Evolutionary conservation across 2,329 filamentous ascomycete species (phyloP).

Genomic region (Sclerotinia glacialis): DNA sequence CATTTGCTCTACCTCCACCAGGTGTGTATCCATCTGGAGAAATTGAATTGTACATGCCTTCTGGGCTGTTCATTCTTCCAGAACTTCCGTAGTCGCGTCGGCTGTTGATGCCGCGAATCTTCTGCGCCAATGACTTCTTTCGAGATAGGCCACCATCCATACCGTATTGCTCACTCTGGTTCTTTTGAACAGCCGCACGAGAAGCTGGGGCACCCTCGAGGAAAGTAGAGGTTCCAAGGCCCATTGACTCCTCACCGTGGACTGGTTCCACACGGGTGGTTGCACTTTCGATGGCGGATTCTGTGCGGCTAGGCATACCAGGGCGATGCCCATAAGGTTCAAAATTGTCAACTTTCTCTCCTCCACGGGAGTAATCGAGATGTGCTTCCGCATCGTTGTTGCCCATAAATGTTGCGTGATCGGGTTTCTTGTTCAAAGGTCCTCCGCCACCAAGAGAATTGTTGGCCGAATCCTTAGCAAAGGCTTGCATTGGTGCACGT

Average conservation of each 20-base stretch:
- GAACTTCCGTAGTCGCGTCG: constrained; percentile 58
- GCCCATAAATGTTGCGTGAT: constrained; percentile 87
- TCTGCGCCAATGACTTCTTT: constrained; percentile 93
- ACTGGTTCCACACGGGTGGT: constrained; percentile 65
- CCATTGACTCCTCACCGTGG: constrained; percentile 79
- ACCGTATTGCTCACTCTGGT: constrained; percentile 59
- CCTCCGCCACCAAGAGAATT: constrained; percentile 87
- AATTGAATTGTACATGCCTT: constrained; percentile 45
- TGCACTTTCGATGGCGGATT: constrained; percentile 62
- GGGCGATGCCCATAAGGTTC: constrained; percentile 44
- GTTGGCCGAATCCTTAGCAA: constrained; percentile 88
- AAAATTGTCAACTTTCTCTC: constrained; percentile 42
- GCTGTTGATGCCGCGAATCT: constrained; percentile 80
- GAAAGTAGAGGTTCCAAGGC: constrained; percentile 92
- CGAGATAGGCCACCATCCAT: constrained; percentile 68
- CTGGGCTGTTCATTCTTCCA: constrained; percentile 58
- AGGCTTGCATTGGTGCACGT: constrained; percentile 92
- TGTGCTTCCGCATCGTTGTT: constrained; percentile 68
- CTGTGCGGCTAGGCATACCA: constrained; percentile 30
- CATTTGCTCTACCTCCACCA: constrained; percentile 43
- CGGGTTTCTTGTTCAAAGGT: constrained; percentile 75
- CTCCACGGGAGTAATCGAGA: constrained; percentile 62
- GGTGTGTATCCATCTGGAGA: constrained; percentile 39
- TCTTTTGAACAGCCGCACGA: constrained; percentile 71
- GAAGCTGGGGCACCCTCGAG: constrained; percentile 90